Evolutionary conservation across 805 yeast genomes (phyloP).

Genomic region (Suhomyces sp.): DNA sequence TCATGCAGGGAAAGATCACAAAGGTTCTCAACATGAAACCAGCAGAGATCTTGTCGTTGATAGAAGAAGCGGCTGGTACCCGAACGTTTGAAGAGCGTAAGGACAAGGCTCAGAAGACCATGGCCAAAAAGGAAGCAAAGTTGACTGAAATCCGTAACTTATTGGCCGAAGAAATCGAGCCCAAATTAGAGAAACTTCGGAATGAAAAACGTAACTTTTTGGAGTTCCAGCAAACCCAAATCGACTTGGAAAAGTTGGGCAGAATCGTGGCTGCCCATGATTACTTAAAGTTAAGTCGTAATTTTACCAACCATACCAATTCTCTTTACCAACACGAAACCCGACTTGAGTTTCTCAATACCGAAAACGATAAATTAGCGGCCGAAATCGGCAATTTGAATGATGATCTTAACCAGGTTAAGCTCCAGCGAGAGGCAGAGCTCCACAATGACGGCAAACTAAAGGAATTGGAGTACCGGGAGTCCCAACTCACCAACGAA

Average conservation of each 20-base stretch:
- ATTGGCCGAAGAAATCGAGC: conserved; percentile 85
- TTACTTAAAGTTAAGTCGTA: conserved; percentile 44
- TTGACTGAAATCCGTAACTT: conserved; percentile 71
- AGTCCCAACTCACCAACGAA: conserved; percentile 56
- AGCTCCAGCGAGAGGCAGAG: conserved; percentile 53
- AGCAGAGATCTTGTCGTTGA: conserved; percentile 78
- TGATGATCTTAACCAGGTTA: conserved; percentile 57
- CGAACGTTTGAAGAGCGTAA: conserved; percentile 91
- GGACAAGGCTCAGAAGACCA: conserved; percentile 86
- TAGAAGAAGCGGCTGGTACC: conserved; percentile 98
- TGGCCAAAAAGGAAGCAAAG: conserved; percentile 86
- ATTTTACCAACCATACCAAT: conserved; percentile 43
- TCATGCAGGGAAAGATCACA: conserved; percentile 98
- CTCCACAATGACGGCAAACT: conserved; percentile 57
- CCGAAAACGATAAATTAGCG: conserved; percentile 44
- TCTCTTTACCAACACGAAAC: conserved; percentile 41
- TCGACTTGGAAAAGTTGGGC: conserved; percentile 72
- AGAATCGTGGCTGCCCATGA: conserved; percentile 78
- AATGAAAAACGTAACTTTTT: conserved; percentile 77
- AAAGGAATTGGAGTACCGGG: conserved; percentile 56
- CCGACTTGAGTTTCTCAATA: conserved; percentile 39
- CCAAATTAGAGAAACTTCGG: conserved; percentile 77
- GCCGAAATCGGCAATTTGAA: conserved; percentile 58
- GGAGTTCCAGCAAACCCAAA: conserved; percentile 82
- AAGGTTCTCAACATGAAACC: conserved; percentile 97